Percentiles rank a stretch among this genome's conserved stretches.
These are phyloP conservation scores for Ruellia speciosa DNA, from an alignment of 305 asterid species.

Conservation along the genomic window DNA sequence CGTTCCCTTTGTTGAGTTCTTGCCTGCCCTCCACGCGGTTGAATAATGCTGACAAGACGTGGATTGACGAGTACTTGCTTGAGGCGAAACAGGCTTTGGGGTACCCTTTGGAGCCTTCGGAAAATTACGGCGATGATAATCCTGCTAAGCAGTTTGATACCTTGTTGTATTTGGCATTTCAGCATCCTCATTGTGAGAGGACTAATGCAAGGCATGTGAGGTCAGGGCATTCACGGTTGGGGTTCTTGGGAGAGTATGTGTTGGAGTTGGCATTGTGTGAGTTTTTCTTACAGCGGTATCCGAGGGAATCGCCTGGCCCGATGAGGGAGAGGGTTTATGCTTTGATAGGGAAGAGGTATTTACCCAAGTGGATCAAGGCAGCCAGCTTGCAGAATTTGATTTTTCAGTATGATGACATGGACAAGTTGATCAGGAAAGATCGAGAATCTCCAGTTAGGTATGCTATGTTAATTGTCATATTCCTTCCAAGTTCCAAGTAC, in stretches of 20 bases:
- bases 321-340: conserved; percentile 96
- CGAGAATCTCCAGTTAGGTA: conserved; percentile 89
- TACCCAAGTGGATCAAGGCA: conserved; percentile 78
- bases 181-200: conserved; percentile 90
- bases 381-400: conserved; percentile 90
- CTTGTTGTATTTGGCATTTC: conserved; percentile 80
- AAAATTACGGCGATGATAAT: conserved; percentile 73
- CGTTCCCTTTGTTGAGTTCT: conserved; percentile 84
- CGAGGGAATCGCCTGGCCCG: conserved; percentile 95
- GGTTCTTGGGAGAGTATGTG: conserved; percentile 82
- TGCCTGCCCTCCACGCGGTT: conserved; percentile 70
- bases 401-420: conserved; percentile 85
- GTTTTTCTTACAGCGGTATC: conserved; percentile 88
- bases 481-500: no score
- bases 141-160: conserved; percentile 93
- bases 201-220: conserved; percentile 73
- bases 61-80: conserved; percentile 85
- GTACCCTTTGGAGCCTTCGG: conserved; percentile 81
- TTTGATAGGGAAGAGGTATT: conserved; percentile 78
- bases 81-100: conserved; percentile 94
- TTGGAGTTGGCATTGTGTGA: conserved; percentile 81
- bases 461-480: conserved; percentile 19
- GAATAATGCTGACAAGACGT: conserved; percentile 72
- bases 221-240: conserved; percentile 76
- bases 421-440: conserved; percentile 60